phyloP scores from a whole-genome alignment of 768 basidiomycete genomes.

The Tylopilus plumbeoviolaceoides region DNA sequence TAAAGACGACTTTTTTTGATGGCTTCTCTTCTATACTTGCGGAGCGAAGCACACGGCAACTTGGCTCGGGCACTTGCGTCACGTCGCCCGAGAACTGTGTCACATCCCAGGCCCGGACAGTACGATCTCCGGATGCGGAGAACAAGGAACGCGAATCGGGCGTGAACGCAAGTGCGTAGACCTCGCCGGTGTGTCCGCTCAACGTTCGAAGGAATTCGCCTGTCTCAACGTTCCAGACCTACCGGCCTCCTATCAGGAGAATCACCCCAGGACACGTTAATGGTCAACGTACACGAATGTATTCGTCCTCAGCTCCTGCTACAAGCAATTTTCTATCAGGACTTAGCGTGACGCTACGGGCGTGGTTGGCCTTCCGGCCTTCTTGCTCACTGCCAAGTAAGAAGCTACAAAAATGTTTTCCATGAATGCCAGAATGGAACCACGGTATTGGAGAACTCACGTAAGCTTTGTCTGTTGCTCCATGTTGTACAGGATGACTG shows the following conservation, averaged over 20 bases:
- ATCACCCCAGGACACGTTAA: neutral
- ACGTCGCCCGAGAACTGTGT: slow-evolving; percentile 21
- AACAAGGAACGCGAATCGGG: slow-evolving; percentile 31
- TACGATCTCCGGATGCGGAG: slow-evolving; percentile 36
- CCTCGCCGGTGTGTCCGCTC: slow-evolving; percentile 30
- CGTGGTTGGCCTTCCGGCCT: slow-evolving; percentile 24
- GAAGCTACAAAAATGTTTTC: slow-evolving; percentile 18
- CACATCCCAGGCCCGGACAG: slow-evolving; percentile 34
- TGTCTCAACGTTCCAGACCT: slow-evolving; percentile 28
- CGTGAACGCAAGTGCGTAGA: slow-evolving; percentile 37
- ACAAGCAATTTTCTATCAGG: slow-evolving; percentile 29
- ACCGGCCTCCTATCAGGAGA: slow-evolving; percentile 2
- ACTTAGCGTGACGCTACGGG: slow-evolving; percentile 31
- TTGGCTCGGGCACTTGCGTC: slow-evolving; percentile 16
- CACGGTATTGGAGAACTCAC: slow-evolving; percentile 11
- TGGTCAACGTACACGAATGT: slow-evolving; percentile 27
- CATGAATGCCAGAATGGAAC: neutral
- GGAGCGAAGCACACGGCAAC: slow-evolving; percentile 20
- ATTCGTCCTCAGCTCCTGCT: slow-evolving; percentile 34
- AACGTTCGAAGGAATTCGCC: slow-evolving; percentile 28
- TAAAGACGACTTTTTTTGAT: slow-evolving; percentile 25
- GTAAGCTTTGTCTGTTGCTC: slow-evolving; percentile 25
- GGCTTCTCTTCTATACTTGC: slow-evolving; percentile 12
- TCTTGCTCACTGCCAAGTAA: slow-evolving; percentile 24
- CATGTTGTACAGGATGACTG: slow-evolving; percentile 28